Evolutionary conservation across 1,139 yeast species (phyloP).

Genomic region (Pichia inconspicua): DNA sequence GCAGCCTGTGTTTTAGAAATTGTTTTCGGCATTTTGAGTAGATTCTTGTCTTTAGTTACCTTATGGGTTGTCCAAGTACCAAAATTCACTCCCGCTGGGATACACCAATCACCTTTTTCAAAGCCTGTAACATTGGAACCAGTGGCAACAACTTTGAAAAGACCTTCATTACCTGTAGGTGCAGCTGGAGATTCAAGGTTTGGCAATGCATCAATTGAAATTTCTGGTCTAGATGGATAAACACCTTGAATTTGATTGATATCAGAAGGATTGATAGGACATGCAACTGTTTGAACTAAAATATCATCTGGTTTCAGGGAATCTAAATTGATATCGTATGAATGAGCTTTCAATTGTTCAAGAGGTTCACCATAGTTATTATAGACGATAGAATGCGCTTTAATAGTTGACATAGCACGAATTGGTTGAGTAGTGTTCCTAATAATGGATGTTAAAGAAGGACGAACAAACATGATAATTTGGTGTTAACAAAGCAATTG

Average conservation of each 20-base stretch:
- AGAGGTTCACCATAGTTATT: slow-evolving; percentile 53
- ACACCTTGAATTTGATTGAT: slow-evolving; percentile 89
- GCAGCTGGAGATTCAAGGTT: slow-evolving; percentile 53
- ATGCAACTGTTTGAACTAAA: slow-evolving; percentile 60
- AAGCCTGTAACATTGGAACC: slow-evolving; percentile 49
- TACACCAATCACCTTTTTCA: slow-evolving; percentile 78
- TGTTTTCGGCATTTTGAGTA: slow-evolving; percentile 43
- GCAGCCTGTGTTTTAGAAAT: slow-evolving; percentile 66
- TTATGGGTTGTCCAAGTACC: slow-evolving; percentile 97
- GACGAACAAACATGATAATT: slow-evolving; percentile 1
- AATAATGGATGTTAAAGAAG: not conserved
- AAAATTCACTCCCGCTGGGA: slow-evolving; percentile 73
- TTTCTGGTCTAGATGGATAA: slow-evolving; percentile 73
- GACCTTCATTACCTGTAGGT: slow-evolving; percentile 90
- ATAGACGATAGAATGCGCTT: slow-evolving; percentile 50
- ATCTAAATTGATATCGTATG: slow-evolving; percentile 39
- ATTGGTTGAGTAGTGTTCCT: not conserved
- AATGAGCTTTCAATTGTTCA: slow-evolving; percentile 47
- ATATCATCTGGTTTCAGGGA: slow-evolving; percentile 36
- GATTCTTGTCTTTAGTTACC: slow-evolving; percentile 39
- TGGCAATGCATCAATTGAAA: slow-evolving; percentile 42
- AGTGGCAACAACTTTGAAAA: slow-evolving; percentile 70
- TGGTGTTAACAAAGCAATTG: no score
- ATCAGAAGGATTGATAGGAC: slow-evolving; percentile 92
- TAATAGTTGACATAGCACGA: slow-evolving; percentile 17